Conservation (phyloP, 2,329 filamentous ascomycete genomes). For the Colletotrichum horii region DNA sequence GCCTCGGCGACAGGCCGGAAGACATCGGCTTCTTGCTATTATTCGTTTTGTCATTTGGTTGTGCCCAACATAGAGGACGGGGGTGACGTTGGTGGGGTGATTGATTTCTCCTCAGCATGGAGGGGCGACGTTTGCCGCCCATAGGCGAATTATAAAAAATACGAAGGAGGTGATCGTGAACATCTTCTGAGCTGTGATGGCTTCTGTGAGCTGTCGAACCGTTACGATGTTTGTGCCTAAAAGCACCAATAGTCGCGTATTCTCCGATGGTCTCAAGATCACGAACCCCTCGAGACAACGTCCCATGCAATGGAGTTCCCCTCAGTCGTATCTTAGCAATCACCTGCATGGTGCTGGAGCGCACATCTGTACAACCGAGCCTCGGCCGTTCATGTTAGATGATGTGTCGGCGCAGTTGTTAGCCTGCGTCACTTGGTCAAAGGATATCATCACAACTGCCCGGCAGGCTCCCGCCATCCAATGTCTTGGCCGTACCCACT, state of each 20-base stretch:
- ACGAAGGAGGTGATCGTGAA: rapidly evolving
- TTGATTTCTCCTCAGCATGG: neutral
- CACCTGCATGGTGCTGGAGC: neutral
- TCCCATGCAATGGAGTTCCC: neutral
- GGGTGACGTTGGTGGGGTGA: neutral
- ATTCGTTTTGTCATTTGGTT: neutral
- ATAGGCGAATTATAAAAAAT: neutral
- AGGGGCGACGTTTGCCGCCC: neutral
- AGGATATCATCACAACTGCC: rapidly evolving
- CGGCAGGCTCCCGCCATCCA: neutral
- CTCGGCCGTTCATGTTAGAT: neutral
- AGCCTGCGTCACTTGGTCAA: neutral
- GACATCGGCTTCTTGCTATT: rapidly evolving
- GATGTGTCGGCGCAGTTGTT: neutral
- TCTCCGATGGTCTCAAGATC: rapidly evolving
- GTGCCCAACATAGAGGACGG: rapidly evolving
- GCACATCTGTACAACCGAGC: neutral
- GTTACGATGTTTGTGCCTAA: rapidly evolving
- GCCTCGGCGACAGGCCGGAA: neutral
- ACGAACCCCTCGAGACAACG: neutral
- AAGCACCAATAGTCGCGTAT: neutral
- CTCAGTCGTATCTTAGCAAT: rapidly evolving
- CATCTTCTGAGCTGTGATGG: too few species aligned
- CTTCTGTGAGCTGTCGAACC: rapidly evolving
- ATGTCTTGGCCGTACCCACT: neutral